A percentile compares a stretch with the other conserved stretches of the same genome.
Evolutionary conservation across 148 eudicot species (phyloP).

Genomic region (Vaccinium corymbosum): DNA sequence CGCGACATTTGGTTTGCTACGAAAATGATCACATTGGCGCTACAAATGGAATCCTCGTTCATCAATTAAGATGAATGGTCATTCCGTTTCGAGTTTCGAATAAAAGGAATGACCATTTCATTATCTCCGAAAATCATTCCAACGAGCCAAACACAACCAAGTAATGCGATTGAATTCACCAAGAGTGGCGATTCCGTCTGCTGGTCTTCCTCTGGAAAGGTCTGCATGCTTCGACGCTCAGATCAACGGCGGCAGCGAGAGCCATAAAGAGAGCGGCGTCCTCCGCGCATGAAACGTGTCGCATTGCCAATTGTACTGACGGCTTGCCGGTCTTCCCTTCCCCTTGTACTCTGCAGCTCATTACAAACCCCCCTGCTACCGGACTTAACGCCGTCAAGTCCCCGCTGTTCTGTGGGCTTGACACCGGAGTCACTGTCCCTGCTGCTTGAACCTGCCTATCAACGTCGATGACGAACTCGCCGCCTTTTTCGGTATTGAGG

Average conservation of each 20-base stretch:
- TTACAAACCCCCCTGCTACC: slow-evolving; percentile 46
- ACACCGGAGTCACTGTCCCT: slow-evolving; percentile 26
- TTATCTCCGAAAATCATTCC: not conserved
- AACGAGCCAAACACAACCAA: not conserved
- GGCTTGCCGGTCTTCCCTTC: slow-evolving; percentile 58
- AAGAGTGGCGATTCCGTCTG: slow-evolving; percentile 40
- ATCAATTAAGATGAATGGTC: not conserved
- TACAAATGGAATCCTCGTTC: not conserved
- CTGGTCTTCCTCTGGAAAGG: slow-evolving; percentile 42
- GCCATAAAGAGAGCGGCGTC: slow-evolving; percentile 66
- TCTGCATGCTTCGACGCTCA: slow-evolving; percentile 55
- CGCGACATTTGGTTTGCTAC: not conserved
- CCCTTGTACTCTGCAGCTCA: slow-evolving; percentile 61
- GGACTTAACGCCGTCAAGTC: slow-evolving; percentile 47
- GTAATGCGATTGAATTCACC: slow-evolving; percentile 24
- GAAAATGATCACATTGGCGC: not conserved
- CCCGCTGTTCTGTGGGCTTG: slow-evolving; percentile 58
- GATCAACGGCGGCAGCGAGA: slow-evolving; percentile 57
- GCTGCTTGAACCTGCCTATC: slow-evolving; percentile 35
- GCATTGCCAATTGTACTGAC: slow-evolving; percentile 49
- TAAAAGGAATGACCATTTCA: too few relatives aligned
- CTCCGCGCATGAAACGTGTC: slow-evolving; percentile 55
- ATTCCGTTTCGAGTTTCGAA: not conserved
- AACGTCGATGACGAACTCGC: slow-evolving; percentile 52
- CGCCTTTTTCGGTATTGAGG: slow-evolving; percentile 52